Base-by-base conservation (phyloP, 225 moss, liverwort and hornwort genomes). In the Lunularia cruciata region DNA sequence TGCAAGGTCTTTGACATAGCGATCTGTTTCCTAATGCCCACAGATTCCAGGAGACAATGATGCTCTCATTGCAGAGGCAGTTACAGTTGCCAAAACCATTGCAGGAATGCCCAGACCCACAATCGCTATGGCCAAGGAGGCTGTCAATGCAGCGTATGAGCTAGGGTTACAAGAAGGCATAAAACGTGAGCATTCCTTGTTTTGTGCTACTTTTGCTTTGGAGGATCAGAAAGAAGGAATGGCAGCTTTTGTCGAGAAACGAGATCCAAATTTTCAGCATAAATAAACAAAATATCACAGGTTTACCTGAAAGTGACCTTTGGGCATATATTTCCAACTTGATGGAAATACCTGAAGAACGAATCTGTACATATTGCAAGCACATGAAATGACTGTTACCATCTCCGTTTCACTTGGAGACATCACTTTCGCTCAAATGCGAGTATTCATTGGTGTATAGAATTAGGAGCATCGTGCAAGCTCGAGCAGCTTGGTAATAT, bases 191-290 rank as follows among this genome's bases (percentile, higher is more conserved):
- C 92, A 92, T 78, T 80, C 85, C 15, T 70, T 95, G 57, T 95
- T 95, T 70, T 89, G 86, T 68, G 72, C 88, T 14, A 80, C 90
- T 48, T 95, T 92, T 53, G 84, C 81, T 15, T 72, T 92, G 63
- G 83, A 84, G 60, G 95, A 95, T 82, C 86, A 90, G 77, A 92
- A 87, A 72, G 95, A 95, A 84, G 95, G 95, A 11, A 95, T 92
- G 95, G 53, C 85, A 42, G 92, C 92, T 8, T 92, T 95, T 47
- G 87, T 86, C 49, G 89, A 86, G 68, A 95, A 91, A 77, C 86
- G 89, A 53, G 79, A 76, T 69, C 83, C 89, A 3, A 60, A 86
- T 8, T 95, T 95, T 71, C 81, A 84, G 67, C 86, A 91, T 69
- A 84, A 81, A 65, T 94, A 69, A 72, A 39, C 31, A 18, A 8